A percentile compares a stretch with the other conserved stretches of the same genome.
Conservation (phyloP, 2,329 filamentous ascomycete genomes). For the Penicillium hordei region DNA sequence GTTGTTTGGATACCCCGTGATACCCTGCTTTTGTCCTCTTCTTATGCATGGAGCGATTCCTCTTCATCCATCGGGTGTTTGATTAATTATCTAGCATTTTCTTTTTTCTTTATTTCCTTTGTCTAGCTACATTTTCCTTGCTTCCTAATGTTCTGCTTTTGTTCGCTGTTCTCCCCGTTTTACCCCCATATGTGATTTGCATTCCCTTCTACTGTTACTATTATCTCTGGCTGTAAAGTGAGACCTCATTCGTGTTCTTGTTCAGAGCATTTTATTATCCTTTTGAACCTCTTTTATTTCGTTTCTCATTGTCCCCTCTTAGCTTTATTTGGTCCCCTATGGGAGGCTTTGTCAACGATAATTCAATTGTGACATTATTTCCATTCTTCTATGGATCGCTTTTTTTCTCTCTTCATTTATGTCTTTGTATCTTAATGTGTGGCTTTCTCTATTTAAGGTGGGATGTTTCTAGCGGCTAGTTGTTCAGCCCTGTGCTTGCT, state of each 20-base stretch:
- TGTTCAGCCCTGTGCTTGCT: not conserved
- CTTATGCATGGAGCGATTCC: conserved; percentile 38
- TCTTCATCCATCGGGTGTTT: conserved; percentile 33
- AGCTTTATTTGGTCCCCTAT: conserved; percentile 19
- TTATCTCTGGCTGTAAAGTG: conserved; percentile 31
- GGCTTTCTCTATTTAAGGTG: not conserved
- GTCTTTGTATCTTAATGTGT: conserved; percentile 6
- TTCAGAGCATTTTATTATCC: conserved; percentile 19
- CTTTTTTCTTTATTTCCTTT: conserved; percentile 31
- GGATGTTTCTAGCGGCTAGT: not conserved
- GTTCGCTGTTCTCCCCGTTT: conserved; percentile 7
- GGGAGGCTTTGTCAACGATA: conserved; percentile 21
- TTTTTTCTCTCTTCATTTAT: not conserved
- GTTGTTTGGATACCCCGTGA: conserved; percentile 43
- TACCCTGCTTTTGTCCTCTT: conserved; percentile 39
- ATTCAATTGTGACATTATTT: conserved; percentile 21
- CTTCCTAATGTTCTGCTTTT: conserved; percentile 17
- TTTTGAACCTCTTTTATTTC: conserved; percentile 1
- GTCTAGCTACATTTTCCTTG: conserved; percentile 29
- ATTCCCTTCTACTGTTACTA: conserved; percentile 29
- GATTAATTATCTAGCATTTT: conserved; percentile 39
- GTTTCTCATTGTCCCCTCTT: conserved; percentile 9
- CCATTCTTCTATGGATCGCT: conserved; percentile 4
- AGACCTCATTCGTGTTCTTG: conserved; percentile 17
- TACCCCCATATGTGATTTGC: conserved; percentile 16